A percentile compares a stretch with the other conserved stretches of the same genome.
Conservation (phyloP, 306 rosid genomes). For the Medicago arabica region DNA sequence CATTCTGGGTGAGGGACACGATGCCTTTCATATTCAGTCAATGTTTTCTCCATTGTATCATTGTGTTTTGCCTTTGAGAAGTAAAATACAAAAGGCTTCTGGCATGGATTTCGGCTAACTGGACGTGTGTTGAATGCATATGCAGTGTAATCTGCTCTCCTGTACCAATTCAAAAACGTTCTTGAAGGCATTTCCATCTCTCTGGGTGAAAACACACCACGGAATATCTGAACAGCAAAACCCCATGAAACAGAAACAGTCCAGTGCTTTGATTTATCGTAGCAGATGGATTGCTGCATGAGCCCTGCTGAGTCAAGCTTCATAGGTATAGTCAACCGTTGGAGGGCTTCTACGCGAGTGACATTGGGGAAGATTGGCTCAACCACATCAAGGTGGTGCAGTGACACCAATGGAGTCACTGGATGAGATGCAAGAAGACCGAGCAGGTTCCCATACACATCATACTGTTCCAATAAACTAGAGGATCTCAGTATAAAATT, state of each 20-base stretch:
- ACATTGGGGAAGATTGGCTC: slow-evolving; percentile 94
- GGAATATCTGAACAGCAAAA: slow-evolving; percentile 82
- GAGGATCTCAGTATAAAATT: background rate
- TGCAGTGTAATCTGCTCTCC: slow-evolving; percentile 91
- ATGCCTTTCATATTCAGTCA: slow-evolving; percentile 74
- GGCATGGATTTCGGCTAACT: slow-evolving; percentile 88
- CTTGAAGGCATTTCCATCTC: slow-evolving; percentile 99
- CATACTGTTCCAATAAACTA: slow-evolving; percentile 71
- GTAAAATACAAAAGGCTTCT: slow-evolving; percentile 89
- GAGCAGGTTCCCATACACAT: slow-evolving; percentile 89
- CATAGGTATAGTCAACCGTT: slow-evolving; percentile 71
- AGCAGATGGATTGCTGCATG: slow-evolving; percentile 97
- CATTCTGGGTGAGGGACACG: slow-evolving; percentile 70
- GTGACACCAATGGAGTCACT: slow-evolving; percentile 85
- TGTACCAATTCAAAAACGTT: slow-evolving; percentile 94
- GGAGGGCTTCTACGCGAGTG: slow-evolving; percentile 77
- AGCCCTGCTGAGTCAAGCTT: slow-evolving; percentile 89
- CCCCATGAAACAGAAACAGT: slow-evolving; percentile 97
- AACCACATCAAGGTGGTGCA: slow-evolving; percentile 96
- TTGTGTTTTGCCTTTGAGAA: slow-evolving; percentile 58
- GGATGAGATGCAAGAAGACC: slow-evolving; percentile 99
- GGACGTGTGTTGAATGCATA: slow-evolving; percentile 98
- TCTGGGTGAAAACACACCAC: slow-evolving; percentile 85
- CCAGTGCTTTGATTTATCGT: slow-evolving; percentile 73
- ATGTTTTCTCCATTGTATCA: slow-evolving; percentile 51